Base-by-base conservation (phyloP, 495 filamentous ascomycete species). In the Aspergillus carlsbadensis region DNA sequence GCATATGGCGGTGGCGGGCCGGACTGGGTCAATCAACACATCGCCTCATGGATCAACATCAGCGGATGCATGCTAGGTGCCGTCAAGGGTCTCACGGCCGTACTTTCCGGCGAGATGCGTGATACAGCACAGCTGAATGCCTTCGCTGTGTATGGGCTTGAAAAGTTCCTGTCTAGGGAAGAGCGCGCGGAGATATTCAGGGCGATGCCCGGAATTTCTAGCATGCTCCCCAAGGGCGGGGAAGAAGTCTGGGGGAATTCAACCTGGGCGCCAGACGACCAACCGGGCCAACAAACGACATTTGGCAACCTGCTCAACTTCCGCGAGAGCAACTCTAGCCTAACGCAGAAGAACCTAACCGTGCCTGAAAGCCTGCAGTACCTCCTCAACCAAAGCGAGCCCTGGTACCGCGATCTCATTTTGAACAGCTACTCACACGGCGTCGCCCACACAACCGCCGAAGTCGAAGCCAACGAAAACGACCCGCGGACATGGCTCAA, bases 11-110 rank as follows among this genome's bases (percentile, higher is more conserved):
- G 84, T 24, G 91, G 92, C 6, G 94, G 94, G 5, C 80, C 85
- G 13, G 80, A 84, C 59, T 98, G 94, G 94, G 95, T 98, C 1
- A 92, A 98, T 39, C 80, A 78, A 20, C 82, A 96, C 67, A 83
- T 98, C 46, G 95, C 94, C 56, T 86, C 89, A 18, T 98, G 95
- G 90, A 92, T 98, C 71, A 98, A 98, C 67, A 92, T 98, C 68
- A 92, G 88, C 57, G 94, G 94, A 15, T 98, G 91, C 69, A 96
- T 98, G 93, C 85, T 98, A 7, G 94, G 94, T 15, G 93, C 94
- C 2, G 80, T 91, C 50, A 98, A 98, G 78, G 92, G 91, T 42
- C 71, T 97, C 20, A 88, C 94, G 1, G 95, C 94, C 8, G 83
- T 98, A 6, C 81, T 98, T 0, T 96, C 91, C 0, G 94, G 94